A percentile compares a stretch with the other conserved stretches of the same genome.
phyloP scores from a whole-genome alignment of 2,329 filamentous ascomycete genomes.

The Botrytis sinoallii region DNA sequence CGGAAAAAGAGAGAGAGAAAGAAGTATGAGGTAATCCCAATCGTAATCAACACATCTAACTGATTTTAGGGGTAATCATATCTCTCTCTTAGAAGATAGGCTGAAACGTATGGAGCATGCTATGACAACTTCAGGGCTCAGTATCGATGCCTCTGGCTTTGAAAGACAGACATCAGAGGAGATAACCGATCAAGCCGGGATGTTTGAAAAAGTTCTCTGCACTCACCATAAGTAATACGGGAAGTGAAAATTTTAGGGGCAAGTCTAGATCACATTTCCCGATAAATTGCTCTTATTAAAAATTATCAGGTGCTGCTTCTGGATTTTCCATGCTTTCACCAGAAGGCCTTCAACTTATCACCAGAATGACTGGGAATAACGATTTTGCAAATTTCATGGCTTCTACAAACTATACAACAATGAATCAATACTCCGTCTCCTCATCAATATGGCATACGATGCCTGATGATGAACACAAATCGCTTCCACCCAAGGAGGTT shows the following conservation, averaged over 20 bases:
- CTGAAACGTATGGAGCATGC: conserved; percentile 32
- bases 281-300: conserved; percentile 11
- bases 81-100: conserved; percentile 29
- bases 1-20: conserved; percentile 30
- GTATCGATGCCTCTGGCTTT: conserved; percentile 5
- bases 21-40: conserved; percentile 22
- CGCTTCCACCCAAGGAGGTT: conserved; percentile 28
- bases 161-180: conserved; percentile 23
- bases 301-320: conserved; percentile 27
- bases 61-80: conserved; percentile 20
- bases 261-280: conserved; percentile 10
- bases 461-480: conserved; percentile 23
- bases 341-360: conserved; percentile 29
- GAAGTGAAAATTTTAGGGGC: conserved; percentile 28
- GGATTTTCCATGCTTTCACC: conserved; percentile 33
- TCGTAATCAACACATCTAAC: conserved; percentile 16
- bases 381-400: not conserved
- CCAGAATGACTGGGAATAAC: conserved; percentile 4
- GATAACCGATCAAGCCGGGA: conserved; percentile 24
- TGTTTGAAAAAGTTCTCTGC: conserved; percentile 29
- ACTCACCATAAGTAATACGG: conserved; percentile 25
- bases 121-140: conserved; percentile 24
- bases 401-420: not conserved
- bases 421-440: not conserved
- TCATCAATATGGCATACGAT: conserved; percentile 25